These are phyloP conservation scores for Crotalaria pallida DNA, from an alignment of 306 rosid genomes.

Conservation along the genomic window DNA sequence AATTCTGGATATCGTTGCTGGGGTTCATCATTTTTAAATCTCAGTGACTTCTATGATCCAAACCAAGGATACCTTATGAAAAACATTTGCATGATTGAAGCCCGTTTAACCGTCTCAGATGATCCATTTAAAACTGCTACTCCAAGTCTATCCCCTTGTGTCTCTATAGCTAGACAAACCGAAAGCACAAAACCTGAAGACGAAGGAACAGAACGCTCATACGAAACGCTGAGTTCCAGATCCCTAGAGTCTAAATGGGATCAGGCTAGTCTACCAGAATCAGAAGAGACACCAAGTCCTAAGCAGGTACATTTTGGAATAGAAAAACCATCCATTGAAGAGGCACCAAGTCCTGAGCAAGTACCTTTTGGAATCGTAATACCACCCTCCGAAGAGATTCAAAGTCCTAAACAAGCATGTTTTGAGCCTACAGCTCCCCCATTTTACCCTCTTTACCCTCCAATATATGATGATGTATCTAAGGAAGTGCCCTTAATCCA, in stretches of 20 bases:
- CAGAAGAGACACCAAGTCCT: too few species aligned
- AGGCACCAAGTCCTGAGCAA: too few species aligned
- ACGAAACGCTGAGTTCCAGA: background rate
- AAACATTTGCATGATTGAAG: constrained; percentile 54
- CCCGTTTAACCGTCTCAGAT: constrained; percentile 44
- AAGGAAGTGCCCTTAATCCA: background rate
- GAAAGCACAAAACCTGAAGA: background rate
- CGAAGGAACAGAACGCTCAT: constrained; percentile 1
- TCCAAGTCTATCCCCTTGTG: background rate
- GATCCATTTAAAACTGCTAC: background rate
- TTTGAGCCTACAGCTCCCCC: constrained; percentile 1
- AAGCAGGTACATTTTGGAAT: too few species aligned
- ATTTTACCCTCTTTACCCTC: background rate
- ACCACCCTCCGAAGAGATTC: background rate
- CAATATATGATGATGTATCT: background rate
- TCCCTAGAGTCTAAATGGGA: background rate
- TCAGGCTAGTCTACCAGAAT: background rate
- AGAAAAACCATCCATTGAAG: too few species aligned
- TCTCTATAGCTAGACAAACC: background rate
- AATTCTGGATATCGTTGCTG: constrained; percentile 65
- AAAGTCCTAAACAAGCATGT: background rate
- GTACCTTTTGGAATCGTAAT: too few species aligned
- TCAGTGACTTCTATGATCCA: constrained; percentile 52
- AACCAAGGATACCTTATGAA: constrained; percentile 51
- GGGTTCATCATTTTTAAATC: constrained; percentile 69